A percentile compares a stretch with the other conserved stretches of the same genome.
These are phyloP conservation scores for Emergomyces pasteurianus DNA, from an alignment of 2,329 filamentous ascomycete genomes.

Conservation along the genomic window DNA sequence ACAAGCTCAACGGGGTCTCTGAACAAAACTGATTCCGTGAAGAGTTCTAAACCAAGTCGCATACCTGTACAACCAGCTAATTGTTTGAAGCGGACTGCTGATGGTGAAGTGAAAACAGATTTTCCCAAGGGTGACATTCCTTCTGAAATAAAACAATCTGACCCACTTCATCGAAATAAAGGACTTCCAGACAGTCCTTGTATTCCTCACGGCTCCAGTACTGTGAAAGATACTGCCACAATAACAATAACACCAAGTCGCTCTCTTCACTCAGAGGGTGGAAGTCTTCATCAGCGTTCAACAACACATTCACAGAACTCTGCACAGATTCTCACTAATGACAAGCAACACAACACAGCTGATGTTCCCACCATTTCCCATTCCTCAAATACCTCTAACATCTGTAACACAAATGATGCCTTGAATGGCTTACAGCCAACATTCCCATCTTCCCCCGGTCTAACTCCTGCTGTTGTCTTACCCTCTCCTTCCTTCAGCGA, in stretches of 20 bases:
- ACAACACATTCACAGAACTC: background rate
- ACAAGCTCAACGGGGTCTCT: constrained; percentile 1
- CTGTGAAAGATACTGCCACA: background rate
- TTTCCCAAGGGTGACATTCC: background rate
- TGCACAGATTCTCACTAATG: background rate
- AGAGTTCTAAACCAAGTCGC: background rate
- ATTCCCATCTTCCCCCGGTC: background rate
- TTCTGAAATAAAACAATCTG: background rate
- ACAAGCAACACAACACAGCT: background rate
- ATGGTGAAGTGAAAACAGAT: background rate
- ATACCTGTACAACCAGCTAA: background rate
- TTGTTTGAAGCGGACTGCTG: background rate
- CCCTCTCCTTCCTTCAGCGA: background rate
- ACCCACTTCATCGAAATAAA: background rate
- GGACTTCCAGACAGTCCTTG: background rate
- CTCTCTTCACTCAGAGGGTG: too few relatives aligned
- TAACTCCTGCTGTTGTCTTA: background rate
- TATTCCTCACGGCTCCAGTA: background rate
- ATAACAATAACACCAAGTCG: background rate
- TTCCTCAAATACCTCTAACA: background rate
- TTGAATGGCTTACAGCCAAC: background rate
- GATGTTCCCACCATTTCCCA: background rate
- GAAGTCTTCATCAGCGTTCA: background rate
- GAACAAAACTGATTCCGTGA: background rate
- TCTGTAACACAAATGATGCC: background rate